These are phyloP conservation scores for Gynochthodes officinalis DNA, from an alignment of 257 asterid genomes.

Conservation along the genomic window DNA sequence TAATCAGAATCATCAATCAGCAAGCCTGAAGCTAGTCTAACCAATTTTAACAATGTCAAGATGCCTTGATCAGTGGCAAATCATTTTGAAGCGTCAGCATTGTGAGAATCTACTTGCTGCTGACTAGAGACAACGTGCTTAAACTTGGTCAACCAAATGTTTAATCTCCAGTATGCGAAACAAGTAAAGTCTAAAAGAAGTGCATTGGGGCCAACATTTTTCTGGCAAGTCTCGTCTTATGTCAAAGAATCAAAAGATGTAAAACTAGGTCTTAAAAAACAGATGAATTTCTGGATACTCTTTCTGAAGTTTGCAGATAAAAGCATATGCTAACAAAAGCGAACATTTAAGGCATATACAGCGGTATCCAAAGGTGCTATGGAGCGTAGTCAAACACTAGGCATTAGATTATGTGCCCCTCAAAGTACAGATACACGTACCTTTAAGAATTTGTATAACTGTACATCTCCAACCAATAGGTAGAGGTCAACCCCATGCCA, in stretches of 20 bases:
- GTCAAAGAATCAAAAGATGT: neutral
- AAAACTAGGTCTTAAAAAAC: neutral
- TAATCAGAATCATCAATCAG: neutral
- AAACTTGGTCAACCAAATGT: neutral
- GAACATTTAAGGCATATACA: neutral
- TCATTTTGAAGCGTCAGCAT: neutral
- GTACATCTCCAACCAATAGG: conserved; percentile 5
- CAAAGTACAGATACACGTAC: neutral
- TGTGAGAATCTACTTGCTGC: neutral
- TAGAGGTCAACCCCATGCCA: conserved; percentile 90
- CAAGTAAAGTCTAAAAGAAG: neutral
- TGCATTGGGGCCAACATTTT: neutral
- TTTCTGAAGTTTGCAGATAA: neutral
- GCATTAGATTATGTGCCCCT: neutral
- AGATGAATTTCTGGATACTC: neutral
- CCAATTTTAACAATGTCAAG: neutral
- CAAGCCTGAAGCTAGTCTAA: neutral
- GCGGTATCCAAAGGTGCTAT: neutral
- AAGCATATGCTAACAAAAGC: neutral
- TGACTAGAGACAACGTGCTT: neutral
- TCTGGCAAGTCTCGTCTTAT: neutral
- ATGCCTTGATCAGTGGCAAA: neutral
- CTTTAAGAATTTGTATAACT: neutral
- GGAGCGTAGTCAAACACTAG: neutral
- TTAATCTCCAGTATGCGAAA: neutral